Evolutionary conservation across 345 rosid genomes (phyloP).

Genomic region (Erysimum cheiranthoides): DNA sequence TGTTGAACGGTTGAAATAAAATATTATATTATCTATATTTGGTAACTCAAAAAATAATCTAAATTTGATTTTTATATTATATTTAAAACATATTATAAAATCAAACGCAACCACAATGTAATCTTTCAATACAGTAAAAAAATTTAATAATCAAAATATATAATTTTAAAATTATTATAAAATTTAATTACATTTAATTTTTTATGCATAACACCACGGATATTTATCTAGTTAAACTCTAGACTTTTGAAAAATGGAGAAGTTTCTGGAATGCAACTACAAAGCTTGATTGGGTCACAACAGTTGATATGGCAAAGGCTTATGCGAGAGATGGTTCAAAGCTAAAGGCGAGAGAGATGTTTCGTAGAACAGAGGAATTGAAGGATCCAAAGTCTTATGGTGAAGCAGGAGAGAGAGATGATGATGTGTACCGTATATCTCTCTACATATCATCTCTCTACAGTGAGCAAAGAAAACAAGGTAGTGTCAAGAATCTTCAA

Average conservation of each 20-base stretch:
- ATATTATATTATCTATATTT: background rate
- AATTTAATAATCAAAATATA: no score
- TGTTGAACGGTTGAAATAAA: background rate
- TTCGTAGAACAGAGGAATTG: slow-evolving; percentile 6
- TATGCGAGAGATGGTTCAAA: background rate
- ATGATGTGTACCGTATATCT: slow-evolving; percentile 18
- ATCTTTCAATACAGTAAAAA: no score
- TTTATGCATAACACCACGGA: no score
- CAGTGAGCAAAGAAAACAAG: background rate
- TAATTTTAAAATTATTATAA: no score
- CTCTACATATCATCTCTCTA: slow-evolving; percentile 21
- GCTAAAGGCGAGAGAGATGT: slow-evolving; percentile 8
- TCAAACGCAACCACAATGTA: no score
- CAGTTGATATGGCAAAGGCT: slow-evolving; percentile 27
- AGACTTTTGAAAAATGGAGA: no score
- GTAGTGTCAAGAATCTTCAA: background rate
- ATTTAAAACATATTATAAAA: no score
- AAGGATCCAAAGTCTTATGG: background rate
- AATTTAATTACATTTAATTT: no score
- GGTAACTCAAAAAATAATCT: no score
- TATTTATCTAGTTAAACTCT: no score
- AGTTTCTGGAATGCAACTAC: background rate
- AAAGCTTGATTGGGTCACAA: background rate
- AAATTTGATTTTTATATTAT: no score
- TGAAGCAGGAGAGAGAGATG: slow-evolving; percentile 20